Evolutionary conservation across 169 alveolate species (phyloP).

Genomic region (Plasmodium blacklocki): DNA sequence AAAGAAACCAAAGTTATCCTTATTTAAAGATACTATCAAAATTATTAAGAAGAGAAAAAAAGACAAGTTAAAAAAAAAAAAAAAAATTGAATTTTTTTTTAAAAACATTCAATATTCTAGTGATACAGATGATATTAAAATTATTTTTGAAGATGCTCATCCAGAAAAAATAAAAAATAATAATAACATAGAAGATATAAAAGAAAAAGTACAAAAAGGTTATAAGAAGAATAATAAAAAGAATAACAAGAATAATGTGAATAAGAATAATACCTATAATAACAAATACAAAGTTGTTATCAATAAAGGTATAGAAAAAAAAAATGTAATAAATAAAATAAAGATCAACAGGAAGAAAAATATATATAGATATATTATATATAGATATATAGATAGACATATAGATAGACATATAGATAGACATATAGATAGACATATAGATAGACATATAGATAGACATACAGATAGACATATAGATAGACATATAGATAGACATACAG

Average conservation of each 20-base stretch:
- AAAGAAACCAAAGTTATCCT: conserved; percentile 2
- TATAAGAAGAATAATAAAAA: background rate
- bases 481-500: no score
- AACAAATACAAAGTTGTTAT: no score
- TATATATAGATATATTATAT: no score
- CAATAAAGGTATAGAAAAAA: no score
- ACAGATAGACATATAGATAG: no score
- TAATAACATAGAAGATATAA: background rate
- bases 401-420: no score
- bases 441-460: no score
- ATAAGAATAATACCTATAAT: no score
- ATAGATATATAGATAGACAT: no score
- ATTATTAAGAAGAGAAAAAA: conserved; percentile 8
- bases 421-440: no score
- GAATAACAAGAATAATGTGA: background rate
- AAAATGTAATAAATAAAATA: no score
- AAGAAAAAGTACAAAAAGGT: background rate
- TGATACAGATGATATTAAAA: conserved; percentile 46
- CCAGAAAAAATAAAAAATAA: background rate
- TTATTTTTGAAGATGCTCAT: conserved; percentile 25
- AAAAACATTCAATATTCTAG: conserved; percentile 41
- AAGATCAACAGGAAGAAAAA: no score
- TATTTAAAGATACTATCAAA: background rate
- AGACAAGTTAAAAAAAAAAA: conserved; percentile 20
- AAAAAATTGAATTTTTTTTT: conserved; percentile 12